A percentile compares a stretch with the other conserved stretches of the same genome.
phyloP scores from a whole-genome alignment of 345 rosid genomes.

The Angophora floribunda region DNA sequence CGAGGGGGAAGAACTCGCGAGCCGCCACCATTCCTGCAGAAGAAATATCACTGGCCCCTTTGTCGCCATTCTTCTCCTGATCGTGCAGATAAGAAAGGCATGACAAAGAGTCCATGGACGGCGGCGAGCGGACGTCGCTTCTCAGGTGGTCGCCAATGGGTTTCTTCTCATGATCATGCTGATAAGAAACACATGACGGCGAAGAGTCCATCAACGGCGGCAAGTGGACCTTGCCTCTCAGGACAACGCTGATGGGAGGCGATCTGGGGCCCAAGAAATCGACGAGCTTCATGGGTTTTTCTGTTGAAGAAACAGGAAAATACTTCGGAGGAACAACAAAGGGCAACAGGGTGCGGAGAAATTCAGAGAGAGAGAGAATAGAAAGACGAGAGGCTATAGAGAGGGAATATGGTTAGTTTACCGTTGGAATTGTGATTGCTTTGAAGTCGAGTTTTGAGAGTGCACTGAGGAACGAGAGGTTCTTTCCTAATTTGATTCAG shows the following conservation, averaged over 20 bases:
- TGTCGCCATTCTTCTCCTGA: neutral
- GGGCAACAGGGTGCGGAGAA: neutral
- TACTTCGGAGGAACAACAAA: neutral
- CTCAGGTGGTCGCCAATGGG: neutral
- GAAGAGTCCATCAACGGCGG: neutral
- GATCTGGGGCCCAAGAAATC: fast-evolving
- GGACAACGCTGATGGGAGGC: neutral
- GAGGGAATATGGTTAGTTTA: neutral
- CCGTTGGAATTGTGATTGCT: neutral
- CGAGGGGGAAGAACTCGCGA: neutral
- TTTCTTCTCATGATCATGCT: neutral
- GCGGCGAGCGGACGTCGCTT: neutral
- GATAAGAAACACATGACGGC: neutral
- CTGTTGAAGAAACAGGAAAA: neutral
- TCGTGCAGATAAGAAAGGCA: neutral
- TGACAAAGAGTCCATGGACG: neutral
- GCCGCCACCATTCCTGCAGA: neutral
- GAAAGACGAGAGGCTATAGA: neutral
- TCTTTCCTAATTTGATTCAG: neutral
- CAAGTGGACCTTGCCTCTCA: neutral
- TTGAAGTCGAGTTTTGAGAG: neutral
- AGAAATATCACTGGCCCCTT: fast-evolving
- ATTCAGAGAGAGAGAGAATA: neutral
- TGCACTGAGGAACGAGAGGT: neutral
- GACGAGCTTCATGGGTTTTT: neutral